Evolutionary conservation across 2,329 filamentous ascomycete species (phyloP).

Genomic region (Talaromyces sp.): DNA sequence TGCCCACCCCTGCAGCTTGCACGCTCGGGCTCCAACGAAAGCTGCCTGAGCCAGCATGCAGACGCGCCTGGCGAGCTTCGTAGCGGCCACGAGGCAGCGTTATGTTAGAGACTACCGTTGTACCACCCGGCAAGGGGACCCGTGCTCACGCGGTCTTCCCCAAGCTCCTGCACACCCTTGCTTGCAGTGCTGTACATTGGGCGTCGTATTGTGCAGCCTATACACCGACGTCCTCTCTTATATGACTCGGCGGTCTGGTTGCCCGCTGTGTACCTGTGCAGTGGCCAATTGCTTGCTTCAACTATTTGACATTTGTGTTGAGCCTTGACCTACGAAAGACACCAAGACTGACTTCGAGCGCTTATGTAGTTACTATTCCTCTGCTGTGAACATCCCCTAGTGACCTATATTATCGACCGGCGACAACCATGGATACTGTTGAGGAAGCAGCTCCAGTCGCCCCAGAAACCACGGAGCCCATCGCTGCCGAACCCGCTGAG

Average conservation of each 20-base stretch:
- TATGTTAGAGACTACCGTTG: neutral
- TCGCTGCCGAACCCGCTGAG: slow-evolving; percentile 3
- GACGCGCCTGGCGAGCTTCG: neutral
- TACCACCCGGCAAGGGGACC: neutral
- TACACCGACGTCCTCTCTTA: neutral
- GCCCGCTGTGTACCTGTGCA: neutral
- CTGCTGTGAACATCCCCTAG: neutral
- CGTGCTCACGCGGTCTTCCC: neutral
- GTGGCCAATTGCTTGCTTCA: neutral
- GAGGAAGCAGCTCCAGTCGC: slow-evolving; percentile 16
- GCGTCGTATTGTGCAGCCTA: neutral
- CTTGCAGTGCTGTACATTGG: neutral
- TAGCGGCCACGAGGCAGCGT: neutral
- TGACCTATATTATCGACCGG: neutral
- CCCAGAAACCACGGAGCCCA: slow-evolving; percentile 23
- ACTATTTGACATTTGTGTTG: neutral
- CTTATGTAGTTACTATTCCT: neutral
- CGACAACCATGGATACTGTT: slow-evolving; percentile 20
- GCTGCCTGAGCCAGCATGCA: neutral
- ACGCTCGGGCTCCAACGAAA: neutral
- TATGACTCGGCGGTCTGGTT: neutral
- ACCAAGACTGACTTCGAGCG: neutral
- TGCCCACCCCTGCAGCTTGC: neutral
- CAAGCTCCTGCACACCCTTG: neutral
- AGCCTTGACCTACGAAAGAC: neutral